Evolutionary conservation across 1,284 basidiomycete species (phyloP).

Genomic region (Ceratobasidium sp.): DNA sequence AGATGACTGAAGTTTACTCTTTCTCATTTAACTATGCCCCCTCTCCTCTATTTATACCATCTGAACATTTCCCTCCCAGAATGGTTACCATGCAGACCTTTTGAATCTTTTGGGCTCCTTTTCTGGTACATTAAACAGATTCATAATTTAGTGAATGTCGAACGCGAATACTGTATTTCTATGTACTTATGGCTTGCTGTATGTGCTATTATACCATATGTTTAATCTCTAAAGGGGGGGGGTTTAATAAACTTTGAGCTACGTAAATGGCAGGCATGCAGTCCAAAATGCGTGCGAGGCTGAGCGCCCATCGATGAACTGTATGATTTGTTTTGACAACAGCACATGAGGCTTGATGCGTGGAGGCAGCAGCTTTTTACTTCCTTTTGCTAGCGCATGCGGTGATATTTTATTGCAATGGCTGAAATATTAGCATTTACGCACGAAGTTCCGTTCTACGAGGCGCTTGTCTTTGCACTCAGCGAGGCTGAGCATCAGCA

Average conservation of each 20-base stretch:
- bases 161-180: neutral
- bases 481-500: neutral
- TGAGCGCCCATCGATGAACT: neutral
- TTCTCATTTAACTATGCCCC: slow-evolving; percentile 2
- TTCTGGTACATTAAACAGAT: neutral
- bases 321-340: neutral
- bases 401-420: neutral
- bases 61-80: neutral
- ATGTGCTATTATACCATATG: neutral
- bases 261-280: neutral
- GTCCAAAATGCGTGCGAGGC: neutral
- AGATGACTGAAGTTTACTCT: neutral
- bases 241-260: neutral
- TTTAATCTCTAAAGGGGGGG: neutral
- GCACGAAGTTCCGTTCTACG: too few relatives aligned
- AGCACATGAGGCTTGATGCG: neutral
- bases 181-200: slow-evolving; percentile 9
- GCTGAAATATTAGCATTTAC: too few relatives aligned
- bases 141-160: neutral
- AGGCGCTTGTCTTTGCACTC: too few relatives aligned
- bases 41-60: slow-evolving; percentile 1
- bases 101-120: neutral
- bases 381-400: neutral
- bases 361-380: too few relatives aligned
- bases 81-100: neutral